A percentile compares a stretch with the other conserved stretches of the same genome.
These are phyloP conservation scores for Uncinocarpus reesii DNA, from an alignment of 2,329 filamentous ascomycete genomes.

Conservation along the genomic window DNA sequence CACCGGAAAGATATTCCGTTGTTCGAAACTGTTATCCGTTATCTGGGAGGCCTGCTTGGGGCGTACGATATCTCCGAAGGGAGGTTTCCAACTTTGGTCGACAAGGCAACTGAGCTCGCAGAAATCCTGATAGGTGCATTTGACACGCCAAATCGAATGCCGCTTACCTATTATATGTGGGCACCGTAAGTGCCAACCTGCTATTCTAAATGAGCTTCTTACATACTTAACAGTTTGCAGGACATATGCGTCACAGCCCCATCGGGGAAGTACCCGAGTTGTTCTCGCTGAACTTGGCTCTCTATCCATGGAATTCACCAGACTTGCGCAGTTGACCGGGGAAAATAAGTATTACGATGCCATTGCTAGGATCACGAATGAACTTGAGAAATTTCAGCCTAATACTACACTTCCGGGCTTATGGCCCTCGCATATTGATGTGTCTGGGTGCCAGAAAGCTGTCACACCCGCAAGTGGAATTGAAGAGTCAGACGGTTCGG, in stretches of 20 bases:
- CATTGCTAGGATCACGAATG: conserved; percentile 28
- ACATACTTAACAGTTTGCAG: conserved; percentile 67
- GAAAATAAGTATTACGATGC: conserved; percentile 33
- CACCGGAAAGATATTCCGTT: conserved; percentile 31
- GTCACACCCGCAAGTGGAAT: conserved; percentile 17
- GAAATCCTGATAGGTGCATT: conserved; percentile 44
- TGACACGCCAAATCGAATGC: conserved; percentile 26
- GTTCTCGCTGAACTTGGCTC: conserved; percentile 32
- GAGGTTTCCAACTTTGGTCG: conserved; percentile 43
- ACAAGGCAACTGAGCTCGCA: conserved; percentile 45
- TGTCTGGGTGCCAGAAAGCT: conserved; percentile 56
- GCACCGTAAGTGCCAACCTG: conserved; percentile 43
- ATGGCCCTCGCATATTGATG: conserved; percentile 52
- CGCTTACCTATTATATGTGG: conserved; percentile 56
- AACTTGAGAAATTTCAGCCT: conserved; percentile 28
- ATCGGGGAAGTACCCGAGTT: conserved; percentile 21
- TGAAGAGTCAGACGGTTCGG: conserved; percentile 21
- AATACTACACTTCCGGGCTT: conserved; percentile 31
- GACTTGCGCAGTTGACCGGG: conserved; percentile 32
- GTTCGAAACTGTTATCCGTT: conserved; percentile 45
- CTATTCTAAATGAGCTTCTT: conserved; percentile 13
- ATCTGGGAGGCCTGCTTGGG: conserved; percentile 44
- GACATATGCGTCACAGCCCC: conserved; percentile 29
- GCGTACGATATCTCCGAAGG: conserved; percentile 49
- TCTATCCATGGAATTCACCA: conserved; percentile 34